Evolutionary conservation across 2,329 filamentous ascomycete genomes (phyloP).

Genomic region (Phaeosphaeria sp.): DNA sequence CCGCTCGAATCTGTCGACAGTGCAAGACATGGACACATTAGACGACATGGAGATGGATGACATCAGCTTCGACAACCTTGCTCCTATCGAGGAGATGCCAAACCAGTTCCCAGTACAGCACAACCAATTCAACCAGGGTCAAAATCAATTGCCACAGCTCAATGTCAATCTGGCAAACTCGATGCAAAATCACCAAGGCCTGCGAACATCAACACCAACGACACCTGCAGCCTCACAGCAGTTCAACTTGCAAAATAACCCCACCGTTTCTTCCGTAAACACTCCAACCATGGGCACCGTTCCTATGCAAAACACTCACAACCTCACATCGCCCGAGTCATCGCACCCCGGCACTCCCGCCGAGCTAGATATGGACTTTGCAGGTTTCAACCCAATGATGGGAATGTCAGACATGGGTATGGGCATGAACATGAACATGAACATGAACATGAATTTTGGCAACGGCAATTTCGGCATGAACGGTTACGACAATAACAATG

Average conservation of each 20-base stretch:
- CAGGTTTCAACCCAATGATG: conserved; percentile 48
- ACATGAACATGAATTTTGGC: conserved; percentile 43
- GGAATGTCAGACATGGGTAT: conserved; percentile 38
- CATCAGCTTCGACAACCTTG: conserved; percentile 84
- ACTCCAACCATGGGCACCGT: conserved; percentile 88
- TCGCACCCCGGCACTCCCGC: conserved; percentile 73
- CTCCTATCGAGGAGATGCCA: conserved; percentile 71
- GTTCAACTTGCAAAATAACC: conserved; percentile 87
- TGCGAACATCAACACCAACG: conserved; percentile 83
- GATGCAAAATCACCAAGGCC: conserved; percentile 72
- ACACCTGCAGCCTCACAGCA: conserved; percentile 74
- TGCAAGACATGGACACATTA: conserved; percentile 76
- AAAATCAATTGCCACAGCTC: conserved; percentile 70
- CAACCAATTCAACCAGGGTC: conserved; percentile 61
- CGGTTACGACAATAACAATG: conserved; percentile 46
- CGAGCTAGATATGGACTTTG: conserved; percentile 76
- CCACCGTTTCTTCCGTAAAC: conserved; percentile 95
- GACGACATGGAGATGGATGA: conserved; percentile 94
- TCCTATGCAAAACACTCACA: conserved; percentile 64
- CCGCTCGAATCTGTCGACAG: conserved; percentile 49
- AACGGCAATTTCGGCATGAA: conserved; percentile 51
- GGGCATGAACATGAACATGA: conserved; percentile 45
- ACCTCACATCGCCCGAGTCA: conserved; percentile 67
- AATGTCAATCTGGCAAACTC: conserved; percentile 81
- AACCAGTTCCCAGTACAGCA: conserved; percentile 64